Evolutionary conservation across 257 asterid genomes (phyloP), one percentile per base, ranked within the genome.

Genomic region (Eucommia ulmoides): DNA sequence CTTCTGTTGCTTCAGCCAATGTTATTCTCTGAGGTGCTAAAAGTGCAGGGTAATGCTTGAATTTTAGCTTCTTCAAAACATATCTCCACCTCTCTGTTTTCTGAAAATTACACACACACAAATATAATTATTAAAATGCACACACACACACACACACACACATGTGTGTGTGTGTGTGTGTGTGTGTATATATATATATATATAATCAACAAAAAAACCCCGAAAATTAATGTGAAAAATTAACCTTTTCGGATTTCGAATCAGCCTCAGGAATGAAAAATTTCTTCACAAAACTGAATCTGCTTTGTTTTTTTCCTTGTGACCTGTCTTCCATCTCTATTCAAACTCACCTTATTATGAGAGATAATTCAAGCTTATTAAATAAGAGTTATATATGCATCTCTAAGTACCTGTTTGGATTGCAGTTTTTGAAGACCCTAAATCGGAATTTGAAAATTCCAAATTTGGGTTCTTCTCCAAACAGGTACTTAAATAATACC

Each of bases 271-370:
- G 66, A 46, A 67, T 65, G 72, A 87, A 78, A 33, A 87, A 60
- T 62, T 78, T 74, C 49, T 76, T 87, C 71, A 78, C 83, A 71
- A 60, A 80, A 60, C 73, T 65, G 58, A 87, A 71, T 91, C 94
- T 80, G 33, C 87, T 52, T 53, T 70, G 74, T 59, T 70, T 83
- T 87, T 69, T 83, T 50, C 84, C 89, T 93, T 41, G 53, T 3
- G 26, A 24, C 24, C 21, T 45, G 23, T 26, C 38, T 24, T 41
- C 17, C 52, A 47, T 8, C n/a, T 55, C 48, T 33, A 55, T 46
- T 51, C 59, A 22, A 20, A 23, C 19, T 19, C 44, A 23, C 24
- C 44, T 49, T 41, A 3, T 23, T 42, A 23, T 7, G 20, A 53
- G 23, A 53, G 10, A 11, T 19, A 60, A 19, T n/a, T n/a, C n/a